Evolutionary conservation across 2,329 filamentous ascomycete genomes (phyloP), one percentile per base, ranked within the genome.

Genomic region (Fusarium keratoplasticum): DNA sequence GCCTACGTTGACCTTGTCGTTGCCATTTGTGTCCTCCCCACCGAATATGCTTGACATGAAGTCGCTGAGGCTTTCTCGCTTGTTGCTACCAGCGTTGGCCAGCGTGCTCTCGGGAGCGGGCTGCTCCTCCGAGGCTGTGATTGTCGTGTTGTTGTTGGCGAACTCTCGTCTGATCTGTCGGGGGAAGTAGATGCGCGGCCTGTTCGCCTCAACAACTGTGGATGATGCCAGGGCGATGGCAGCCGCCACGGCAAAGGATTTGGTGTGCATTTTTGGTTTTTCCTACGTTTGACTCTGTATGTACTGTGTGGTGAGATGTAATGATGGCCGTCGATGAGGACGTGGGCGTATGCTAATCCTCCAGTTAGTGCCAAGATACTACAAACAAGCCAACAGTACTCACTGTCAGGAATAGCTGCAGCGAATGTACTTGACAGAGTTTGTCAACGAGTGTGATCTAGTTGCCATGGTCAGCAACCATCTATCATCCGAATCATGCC

Each of bases 401-500:
- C 47, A 83, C 81, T 86, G 87, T 88, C 86, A 88, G 86, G 83
- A 81, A 78, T 78, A 67, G 78, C 80, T 82, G 77, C 76, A 89
- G 88, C 84, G 89, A 90, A 84, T 88, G 88, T 88, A 89, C 85
- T 88, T 89, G 88, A 89, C 87, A 84, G 81, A 77, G 81, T 75
- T 72, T 84, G 84, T 87, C 85, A 89, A 89, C 79, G 86, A 89
- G 83, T 81, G 87, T 87, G 76, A 69, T 81, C 79, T 81, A 35
- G 2, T 14, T 20, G 14, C 13, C 8, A 7, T 27, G 27, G 70
- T 78, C 59, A 78, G 77, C 10, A 27, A 62, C 22, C 20, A 6
- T 40, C 3, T 9, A 13, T 27, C 25, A 25, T 57, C 22, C 20
- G n/a, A 11, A 27, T 8, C 38, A 44, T 31, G 16, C n/a, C 29